Evolutionary conservation across 2,329 filamentous ascomycete genomes (phyloP), one percentile per base, ranked within the genome.

Genomic region (Alternaria rosae): DNA sequence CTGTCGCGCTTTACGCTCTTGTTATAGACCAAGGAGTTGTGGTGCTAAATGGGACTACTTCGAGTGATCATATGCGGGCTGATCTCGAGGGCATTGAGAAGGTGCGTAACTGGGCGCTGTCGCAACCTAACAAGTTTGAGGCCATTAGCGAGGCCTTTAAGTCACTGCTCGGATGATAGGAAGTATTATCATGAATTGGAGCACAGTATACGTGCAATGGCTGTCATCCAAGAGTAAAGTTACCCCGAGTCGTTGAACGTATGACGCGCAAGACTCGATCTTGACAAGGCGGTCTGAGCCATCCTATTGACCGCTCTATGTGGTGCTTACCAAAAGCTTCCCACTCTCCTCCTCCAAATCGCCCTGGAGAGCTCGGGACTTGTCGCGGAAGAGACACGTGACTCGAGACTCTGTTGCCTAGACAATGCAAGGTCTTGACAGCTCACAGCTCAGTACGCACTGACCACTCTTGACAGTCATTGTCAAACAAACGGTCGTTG

Each of bases 31-130:
- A 88, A 26, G 83, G 81, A 2, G 78, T 85, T 3, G 79, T 81
- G 0, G 76, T 88, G 4, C 73, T 89, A 63, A 86, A 88, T 72
- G 87, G 87, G 3, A 89, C 86, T 4, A 88, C 82, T 21, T 85
- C 83, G 57, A 66, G 71, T 45, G 75, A 74, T 57, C 82, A 82
- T 42, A 88, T 89, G 86, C 73, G 68, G 44, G 79, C 79, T n/a
- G 86, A 88, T 74, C 70, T 87, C 54, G 76, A 79, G 9, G 83
- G 82, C 0, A 70, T 86, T 15, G 68, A 73, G 25, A 75, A 66
- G 43, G 76, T 85, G 25, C 74, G 78, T 52, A 62, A 72, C n/a
- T 84, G 83, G 70, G 82, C 83, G 0, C 77, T 80, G 51, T 76
- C 78, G 3, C 77, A 85, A 21, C 83, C 83, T 2, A 72, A 71